Evolutionary conservation across 495 filamentous ascomycete genomes (phyloP), one percentile per base, ranked within the genome.

Genomic region (Daldinia decipiens): DNA sequence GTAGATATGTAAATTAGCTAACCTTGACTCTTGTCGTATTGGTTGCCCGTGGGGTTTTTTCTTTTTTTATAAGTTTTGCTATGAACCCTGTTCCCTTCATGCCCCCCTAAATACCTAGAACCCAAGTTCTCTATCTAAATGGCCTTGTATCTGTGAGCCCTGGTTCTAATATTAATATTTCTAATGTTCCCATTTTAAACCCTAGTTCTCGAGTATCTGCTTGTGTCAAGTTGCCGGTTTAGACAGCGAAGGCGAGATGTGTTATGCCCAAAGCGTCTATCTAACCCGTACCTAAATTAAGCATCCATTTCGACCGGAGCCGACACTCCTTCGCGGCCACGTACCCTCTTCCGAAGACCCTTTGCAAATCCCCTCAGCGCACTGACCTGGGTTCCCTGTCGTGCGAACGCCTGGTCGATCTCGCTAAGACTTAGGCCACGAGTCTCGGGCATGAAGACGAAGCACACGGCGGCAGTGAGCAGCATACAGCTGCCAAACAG

Each of bases 381-480:
- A 34, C 56, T 56, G 39, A 8, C 39, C 39, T 5, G n/a, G 39
- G 15, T 40, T 2, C 15, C 39, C 5, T 40, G 39, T 15, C 39
- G n/a, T 15, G n/a, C n/a, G 6, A 89, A 89, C 5, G 82, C 84
- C 40, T 61, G 26, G 4, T 90, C 85, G 68, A 91, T 89, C 62
- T 85, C 84, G 63, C 87, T 86, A 32, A 92, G 76, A 4, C 80
- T 83, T 38, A 80, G 75, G 0, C 88, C 88, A 51, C 84, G 81
- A 0, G 89, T 90, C 77, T 92, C 89, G 4, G 84, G 85, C 88
- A 91, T 90, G 59, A 78, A 86, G 0, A 86, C n/a, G 7, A 77
- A 76, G 45, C 85, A 85, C 4, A 89, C 80, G n/a, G 82, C 57
- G 0, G 82, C 82, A 3, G 86, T 87, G 5, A 85, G 53, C 24